These are phyloP conservation scores for Fragilaria crotonensis DNA, from an alignment of 108 stramenopile genomes.

Conservation along the genomic window DNA sequence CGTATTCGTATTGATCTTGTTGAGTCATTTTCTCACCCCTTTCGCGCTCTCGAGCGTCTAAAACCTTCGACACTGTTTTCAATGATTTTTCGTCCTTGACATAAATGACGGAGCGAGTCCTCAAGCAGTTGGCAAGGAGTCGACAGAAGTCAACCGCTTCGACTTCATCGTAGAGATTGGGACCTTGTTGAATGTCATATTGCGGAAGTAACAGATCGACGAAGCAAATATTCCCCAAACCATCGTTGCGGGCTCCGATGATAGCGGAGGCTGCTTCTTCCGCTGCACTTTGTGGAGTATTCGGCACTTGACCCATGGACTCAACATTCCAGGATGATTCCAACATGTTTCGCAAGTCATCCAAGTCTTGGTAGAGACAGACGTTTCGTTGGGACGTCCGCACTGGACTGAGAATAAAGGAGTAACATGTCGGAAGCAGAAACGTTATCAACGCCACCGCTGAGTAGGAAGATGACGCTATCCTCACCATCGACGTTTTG, in stretches of 20 bases:
- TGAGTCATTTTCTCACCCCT: background rate
- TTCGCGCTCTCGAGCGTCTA: constrained; percentile 14
- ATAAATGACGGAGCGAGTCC: constrained; percentile 12
- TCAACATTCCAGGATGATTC: constrained; percentile 51
- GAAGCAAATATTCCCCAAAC: constrained; percentile 9
- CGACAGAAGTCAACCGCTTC: constrained; percentile 34
- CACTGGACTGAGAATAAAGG: no score
- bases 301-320: constrained; percentile 43
- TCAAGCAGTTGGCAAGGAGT: constrained; percentile 15
- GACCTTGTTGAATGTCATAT: constrained; percentile 36
- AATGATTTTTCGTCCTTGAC: constrained; percentile 25
- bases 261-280: constrained; percentile 32
- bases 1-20: constrained; percentile 2
- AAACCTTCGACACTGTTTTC: constrained; percentile 11
- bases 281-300: constrained; percentile 28
- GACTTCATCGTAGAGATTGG: constrained; percentile 39
- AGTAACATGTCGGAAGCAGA: no score
- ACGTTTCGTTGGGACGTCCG: no score
- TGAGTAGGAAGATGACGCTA: no score
- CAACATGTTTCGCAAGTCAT: constrained; percentile 28
- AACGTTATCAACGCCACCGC: no score
- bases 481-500: no score
- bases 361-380: no score
- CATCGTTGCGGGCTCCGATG: constrained; percentile 13
- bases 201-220: constrained; percentile 34